Conservation (phyloP, 2,329 filamentous ascomycete genomes). For the Hyphodiscus sp. region DNA sequence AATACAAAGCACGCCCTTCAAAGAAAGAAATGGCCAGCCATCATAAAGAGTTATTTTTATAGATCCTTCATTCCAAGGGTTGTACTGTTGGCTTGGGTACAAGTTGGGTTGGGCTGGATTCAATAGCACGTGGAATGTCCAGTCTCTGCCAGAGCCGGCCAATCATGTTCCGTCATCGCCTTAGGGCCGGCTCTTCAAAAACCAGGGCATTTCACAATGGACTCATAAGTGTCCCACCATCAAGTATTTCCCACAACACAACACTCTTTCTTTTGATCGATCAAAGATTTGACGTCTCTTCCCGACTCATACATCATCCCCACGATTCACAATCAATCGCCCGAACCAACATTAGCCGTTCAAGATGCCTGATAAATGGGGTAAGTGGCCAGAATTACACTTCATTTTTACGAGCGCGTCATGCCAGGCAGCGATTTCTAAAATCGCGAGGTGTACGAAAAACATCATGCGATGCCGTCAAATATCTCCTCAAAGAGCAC, state of each 20-base stretch:
- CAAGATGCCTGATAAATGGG: conserved; percentile 31
- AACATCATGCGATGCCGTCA: not conserved
- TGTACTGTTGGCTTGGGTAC: too few relatives aligned
- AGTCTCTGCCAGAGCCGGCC: not conserved
- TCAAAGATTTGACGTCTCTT: not conserved
- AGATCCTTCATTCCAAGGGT: too few relatives aligned
- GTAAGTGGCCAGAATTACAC: conserved; percentile 23
- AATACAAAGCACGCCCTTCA: too few relatives aligned
- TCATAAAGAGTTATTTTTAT: too few relatives aligned
- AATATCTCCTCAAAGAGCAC: not conserved
- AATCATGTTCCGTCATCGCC: not conserved
- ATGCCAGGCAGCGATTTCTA: not conserved
- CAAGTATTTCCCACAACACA: not conserved
- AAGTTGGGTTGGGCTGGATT: not conserved
- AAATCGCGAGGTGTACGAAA: not conserved
- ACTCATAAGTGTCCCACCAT: not conserved
- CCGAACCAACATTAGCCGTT: not conserved
- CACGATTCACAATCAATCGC: not conserved
- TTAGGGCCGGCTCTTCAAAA: not conserved
- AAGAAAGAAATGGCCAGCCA: too few relatives aligned
- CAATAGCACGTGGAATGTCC: not conserved
- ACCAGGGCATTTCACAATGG: not conserved
- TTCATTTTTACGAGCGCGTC: conserved; percentile 16
- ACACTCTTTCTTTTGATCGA: not conserved
- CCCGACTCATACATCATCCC: not conserved